These are phyloP conservation scores for Fomitopsis betulina DNA, from an alignment of 1,284 basidiomycete species.

Conservation along the genomic window DNA sequence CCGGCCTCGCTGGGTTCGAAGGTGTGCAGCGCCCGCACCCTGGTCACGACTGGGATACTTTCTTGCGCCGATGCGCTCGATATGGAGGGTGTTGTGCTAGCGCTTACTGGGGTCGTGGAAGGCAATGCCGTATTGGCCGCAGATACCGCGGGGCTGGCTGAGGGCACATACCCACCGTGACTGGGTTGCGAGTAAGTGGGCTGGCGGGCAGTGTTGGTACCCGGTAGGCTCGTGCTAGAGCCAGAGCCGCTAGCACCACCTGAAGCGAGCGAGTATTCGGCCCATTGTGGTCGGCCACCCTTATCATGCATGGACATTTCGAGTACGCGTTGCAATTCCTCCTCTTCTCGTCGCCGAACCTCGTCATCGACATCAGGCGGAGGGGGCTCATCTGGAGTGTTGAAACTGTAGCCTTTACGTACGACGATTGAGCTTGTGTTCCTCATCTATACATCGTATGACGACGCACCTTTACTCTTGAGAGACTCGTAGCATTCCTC, in stretches of 20 bases:
- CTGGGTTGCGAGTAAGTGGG: slow-evolving; percentile 15
- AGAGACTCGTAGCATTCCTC: slow-evolving; percentile 84
- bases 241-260: slow-evolving; percentile 29
- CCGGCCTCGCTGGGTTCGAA: slow-evolving; percentile 89
- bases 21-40: slow-evolving; percentile 88
- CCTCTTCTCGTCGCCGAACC: slow-evolving; percentile 79
- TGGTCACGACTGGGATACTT: slow-evolving; percentile 55
- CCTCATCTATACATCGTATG: not conserved
- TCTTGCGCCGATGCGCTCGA: slow-evolving; percentile 29
- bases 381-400: slow-evolving; percentile 57
- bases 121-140: slow-evolving; percentile 26
- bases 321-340: slow-evolving; percentile 86
- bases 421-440: not conserved
- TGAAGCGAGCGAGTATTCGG: slow-evolving; percentile 36
- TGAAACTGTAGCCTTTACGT: slow-evolving; percentile 67
- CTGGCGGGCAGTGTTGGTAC: slow-evolving; percentile 8
- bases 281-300: slow-evolving; percentile 66
- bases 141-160: slow-evolving; percentile 24
- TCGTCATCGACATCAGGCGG: slow-evolving; percentile 75
- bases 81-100: slow-evolving; percentile 24
- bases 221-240: slow-evolving; percentile 19
- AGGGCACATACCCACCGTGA: slow-evolving; percentile 29
- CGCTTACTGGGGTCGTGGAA: slow-evolving; percentile 15
- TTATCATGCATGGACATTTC: slow-evolving; percentile 88
- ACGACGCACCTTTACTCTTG: slow-evolving; percentile 71